Evolutionary conservation across 2,329 filamentous ascomycete genomes (phyloP).

Genomic region (Alternaria alternata): DNA sequence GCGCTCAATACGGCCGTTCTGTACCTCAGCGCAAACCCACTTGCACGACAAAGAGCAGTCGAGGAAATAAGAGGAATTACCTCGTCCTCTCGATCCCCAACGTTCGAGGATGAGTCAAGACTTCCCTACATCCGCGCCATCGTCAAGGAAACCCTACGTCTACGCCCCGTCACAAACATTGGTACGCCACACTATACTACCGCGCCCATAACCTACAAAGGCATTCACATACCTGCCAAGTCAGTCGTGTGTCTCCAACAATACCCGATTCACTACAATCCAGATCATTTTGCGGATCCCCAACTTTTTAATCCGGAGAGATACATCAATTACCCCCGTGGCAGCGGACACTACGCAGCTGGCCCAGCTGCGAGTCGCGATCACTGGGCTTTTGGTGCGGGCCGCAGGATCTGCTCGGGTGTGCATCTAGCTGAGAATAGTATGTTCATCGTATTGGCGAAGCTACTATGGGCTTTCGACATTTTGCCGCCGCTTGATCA

Average conservation of each 20-base stretch:
- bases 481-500: conserved; percentile 50
- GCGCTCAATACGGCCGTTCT: conserved; percentile 46
- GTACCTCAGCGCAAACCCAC: conserved; percentile 39
- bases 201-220: conserved; percentile 52
- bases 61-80: conserved; percentile 33
- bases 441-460: conserved; percentile 55
- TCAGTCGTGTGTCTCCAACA: conserved; percentile 43
- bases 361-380: conserved; percentile 46
- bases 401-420: conserved; percentile 55
- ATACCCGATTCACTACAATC: conserved; percentile 50
- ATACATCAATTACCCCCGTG: conserved; percentile 47
- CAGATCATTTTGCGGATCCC: conserved; percentile 47
- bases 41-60: conserved; percentile 29
- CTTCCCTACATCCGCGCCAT: conserved; percentile 52
- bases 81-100: conserved; percentile 27
- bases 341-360: conserved; percentile 45
- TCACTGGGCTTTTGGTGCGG: conserved; percentile 52
- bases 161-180: conserved; percentile 46
- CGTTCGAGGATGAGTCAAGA: conserved; percentile 55
- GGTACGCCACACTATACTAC: conserved; percentile 47
- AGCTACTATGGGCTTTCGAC: conserved; percentile 59
- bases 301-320: conserved; percentile 55
- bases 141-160: conserved; percentile 56
- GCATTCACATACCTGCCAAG: conserved; percentile 54
- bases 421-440: conserved; percentile 54